phyloP scores from a whole-genome alignment of 257 asterid genomes.

The Nicotiana sylvestris region DNA sequence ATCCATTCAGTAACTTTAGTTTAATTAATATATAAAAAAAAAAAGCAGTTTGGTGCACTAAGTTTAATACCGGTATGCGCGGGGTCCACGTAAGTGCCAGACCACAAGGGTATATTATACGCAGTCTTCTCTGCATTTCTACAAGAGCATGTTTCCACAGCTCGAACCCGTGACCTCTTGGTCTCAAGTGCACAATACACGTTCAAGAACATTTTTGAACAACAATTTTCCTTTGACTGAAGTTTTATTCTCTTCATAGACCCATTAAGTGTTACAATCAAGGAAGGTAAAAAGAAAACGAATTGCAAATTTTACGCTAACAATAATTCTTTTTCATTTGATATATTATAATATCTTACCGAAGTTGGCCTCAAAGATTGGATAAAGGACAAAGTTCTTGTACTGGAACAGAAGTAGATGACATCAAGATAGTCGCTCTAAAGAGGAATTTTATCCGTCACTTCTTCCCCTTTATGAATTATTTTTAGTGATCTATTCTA shows the following conservation, averaged over 20 bases:
- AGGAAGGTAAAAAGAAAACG: conserved; percentile 37
- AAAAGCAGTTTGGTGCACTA: too few species aligned
- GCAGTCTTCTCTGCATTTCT: too few species aligned
- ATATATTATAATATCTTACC: neutral
- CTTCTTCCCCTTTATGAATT: neutral
- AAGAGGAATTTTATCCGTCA: neutral
- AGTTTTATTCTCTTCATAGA: neutral
- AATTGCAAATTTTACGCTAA: neutral
- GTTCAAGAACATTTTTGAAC: conserved; percentile 12
- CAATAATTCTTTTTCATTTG: neutral
- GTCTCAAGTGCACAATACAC: conserved; percentile 9
- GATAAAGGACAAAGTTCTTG: neutral
- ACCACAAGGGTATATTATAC: too few species aligned
- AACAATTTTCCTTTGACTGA: conserved; percentile 31
- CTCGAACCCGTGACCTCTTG: too few species aligned
- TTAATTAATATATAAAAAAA: too few species aligned
- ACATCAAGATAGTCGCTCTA: neutral
- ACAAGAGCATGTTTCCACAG: too few species aligned
- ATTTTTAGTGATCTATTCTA: too few species aligned
- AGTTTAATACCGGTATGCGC: too few species aligned
- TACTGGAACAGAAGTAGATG: neutral
- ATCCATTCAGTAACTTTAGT: too few species aligned
- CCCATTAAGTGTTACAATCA: conserved; percentile 26
- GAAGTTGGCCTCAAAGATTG: neutral
- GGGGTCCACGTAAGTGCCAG: too few species aligned